Evolutionary conservation across 306 rosid species (phyloP).

Genomic region (Vicia sativa): DNA sequence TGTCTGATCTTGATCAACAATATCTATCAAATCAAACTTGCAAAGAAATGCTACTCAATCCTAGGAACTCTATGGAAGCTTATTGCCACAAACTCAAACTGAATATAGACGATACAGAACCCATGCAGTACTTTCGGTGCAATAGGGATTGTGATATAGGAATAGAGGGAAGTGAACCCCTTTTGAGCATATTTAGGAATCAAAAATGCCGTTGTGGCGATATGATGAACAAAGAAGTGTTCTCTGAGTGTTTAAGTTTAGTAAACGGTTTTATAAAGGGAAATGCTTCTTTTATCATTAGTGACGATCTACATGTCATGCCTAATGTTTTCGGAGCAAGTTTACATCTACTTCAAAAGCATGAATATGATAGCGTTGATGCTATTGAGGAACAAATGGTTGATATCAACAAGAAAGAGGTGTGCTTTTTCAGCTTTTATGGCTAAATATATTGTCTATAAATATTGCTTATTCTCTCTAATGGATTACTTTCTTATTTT

Average conservation of each 20-base stretch:
- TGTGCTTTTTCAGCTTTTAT: neutral
- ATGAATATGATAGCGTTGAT: neutral
- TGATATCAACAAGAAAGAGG: slow-evolving; percentile 22
- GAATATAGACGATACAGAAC: slow-evolving; percentile 19
- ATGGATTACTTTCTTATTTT: neutral
- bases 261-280: neutral
- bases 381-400: slow-evolving; percentile 16
- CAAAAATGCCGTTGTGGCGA: slow-evolving; percentile 15
- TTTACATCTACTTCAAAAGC: neutral
- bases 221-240: neutral
- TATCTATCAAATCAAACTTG: too few species aligned
- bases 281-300: slow-evolving; percentile 2
- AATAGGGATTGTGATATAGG: neutral
- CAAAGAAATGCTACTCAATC: neutral
- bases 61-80: slow-evolving; percentile 30
- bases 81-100: slow-evolving; percentile 6
- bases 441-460: too few species aligned
- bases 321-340: slow-evolving; percentile 18
- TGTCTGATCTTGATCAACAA: neutral
- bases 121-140: neutral
- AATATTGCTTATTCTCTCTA: neutral
- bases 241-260: fast-evolving
- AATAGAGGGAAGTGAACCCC: neutral
- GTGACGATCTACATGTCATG: slow-evolving; percentile 9
- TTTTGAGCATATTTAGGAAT: slow-evolving; percentile 5